Conservation (phyloP, 768 basidiomycete genomes). For the Sarcomyxa edulis region DNA sequence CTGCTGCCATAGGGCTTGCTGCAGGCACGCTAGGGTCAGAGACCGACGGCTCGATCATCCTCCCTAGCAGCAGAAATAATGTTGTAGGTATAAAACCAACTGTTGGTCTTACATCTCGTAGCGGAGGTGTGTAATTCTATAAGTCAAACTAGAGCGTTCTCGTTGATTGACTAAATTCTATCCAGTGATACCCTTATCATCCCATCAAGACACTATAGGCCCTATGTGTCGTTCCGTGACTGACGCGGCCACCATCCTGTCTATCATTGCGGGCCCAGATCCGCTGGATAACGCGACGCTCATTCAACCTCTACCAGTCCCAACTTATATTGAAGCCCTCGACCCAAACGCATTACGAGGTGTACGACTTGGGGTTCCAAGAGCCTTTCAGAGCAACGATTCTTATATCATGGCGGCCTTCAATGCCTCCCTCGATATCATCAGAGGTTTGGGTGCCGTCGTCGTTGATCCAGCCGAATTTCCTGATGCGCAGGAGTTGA, state of each 20-base stretch:
- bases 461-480: constrained; percentile 62
- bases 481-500: constrained; percentile 46
- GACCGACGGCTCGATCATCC: constrained; percentile 51
- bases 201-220: constrained; percentile 57
- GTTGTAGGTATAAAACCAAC: constrained; percentile 57
- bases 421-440: constrained; percentile 29
- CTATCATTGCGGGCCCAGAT: constrained; percentile 50
- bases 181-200: constrained; percentile 52
- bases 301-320: constrained; percentile 44
- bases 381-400: constrained; percentile 27
- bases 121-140: constrained; percentile 37
- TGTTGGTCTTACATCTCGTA: constrained; percentile 52
- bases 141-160: background rate
- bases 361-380: constrained; percentile 50
- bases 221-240: constrained; percentile 48
- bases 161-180: constrained; percentile 3
- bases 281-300: constrained; percentile 51
- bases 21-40: constrained; percentile 45
- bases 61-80: constrained; percentile 47
- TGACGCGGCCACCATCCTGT: constrained; percentile 51
- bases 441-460: constrained; percentile 38
- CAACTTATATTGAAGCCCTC: constrained; percentile 52
- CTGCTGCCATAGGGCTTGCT: constrained; percentile 46
- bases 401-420: constrained; percentile 32
- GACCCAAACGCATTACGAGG: constrained; percentile 41